Evolutionary conservation across 2,329 filamentous ascomycete species (phyloP), one percentile per base, ranked within the genome.

Genomic region (Rhynchosporium secalis): DNA sequence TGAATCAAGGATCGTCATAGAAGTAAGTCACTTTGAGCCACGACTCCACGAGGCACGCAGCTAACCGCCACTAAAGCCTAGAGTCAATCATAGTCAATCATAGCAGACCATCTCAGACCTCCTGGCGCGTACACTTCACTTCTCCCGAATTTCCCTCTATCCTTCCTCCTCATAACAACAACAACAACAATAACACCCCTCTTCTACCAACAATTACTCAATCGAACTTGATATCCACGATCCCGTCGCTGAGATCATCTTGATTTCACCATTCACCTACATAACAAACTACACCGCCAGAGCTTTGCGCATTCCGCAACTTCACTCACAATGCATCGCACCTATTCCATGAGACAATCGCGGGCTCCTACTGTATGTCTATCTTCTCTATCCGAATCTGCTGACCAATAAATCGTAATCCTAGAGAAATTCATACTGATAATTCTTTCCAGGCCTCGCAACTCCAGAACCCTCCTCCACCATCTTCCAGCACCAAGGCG

Each of bases 321-420:
- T 41, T 31, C 59, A 56, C 46, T 47, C 63, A 79, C 66, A 62
- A 99, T 99, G 94, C 95, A 99, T 86, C 92, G 94, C 78, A 97
- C 95, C 69, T 99, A 98, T 78, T 96, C 92, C 73, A 96, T 97
- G 95, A 93, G 95, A 88, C 90, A 96, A 80, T 89, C 91, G 78
- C 89, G 95, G 84, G 92, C 92, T 78, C 95, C 95, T 55, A 99
- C 95, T 69, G 95, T 95, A 74, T 96, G 74, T 83, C 41, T 51
- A 63, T 60, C 60, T 58, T 48, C 54, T 31, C 43, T 47, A 43
- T 54, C 48, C 33, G 12, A 29, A 49, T 3, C 38, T 45, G n/a
- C 38, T 31, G 29, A 28, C n/a, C 20, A 20, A 3, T 36, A 36
- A 1, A 36, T 26, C 26, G 52, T 3, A 47, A 20, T 1, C 20